Evolutionary conservation across 495 filamentous ascomycete genomes (phyloP).

Genomic region (Aspergillus biplanus): DNA sequence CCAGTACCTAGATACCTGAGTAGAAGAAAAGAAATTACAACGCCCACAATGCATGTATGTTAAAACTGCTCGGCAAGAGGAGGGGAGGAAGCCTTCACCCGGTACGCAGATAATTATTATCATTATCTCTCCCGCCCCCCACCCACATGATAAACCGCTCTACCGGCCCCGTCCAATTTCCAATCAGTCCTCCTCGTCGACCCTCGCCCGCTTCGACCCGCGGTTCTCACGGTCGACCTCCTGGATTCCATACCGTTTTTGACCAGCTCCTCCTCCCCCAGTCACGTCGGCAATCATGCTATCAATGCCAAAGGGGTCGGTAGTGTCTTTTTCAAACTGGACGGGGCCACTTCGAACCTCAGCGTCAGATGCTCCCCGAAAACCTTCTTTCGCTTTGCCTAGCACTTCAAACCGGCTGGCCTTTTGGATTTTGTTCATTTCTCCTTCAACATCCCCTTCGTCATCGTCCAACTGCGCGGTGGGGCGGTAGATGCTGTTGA

Average conservation of each 20-base stretch:
- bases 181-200: conserved; percentile 74
- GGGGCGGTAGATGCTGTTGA: conserved; percentile 92
- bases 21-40: conserved; percentile 8
- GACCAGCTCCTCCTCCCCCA: conserved; percentile 56
- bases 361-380: conserved; percentile 85
- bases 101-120: background rate
- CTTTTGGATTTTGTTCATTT: conserved; percentile 87
- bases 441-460: conserved; percentile 77
- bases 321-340: conserved; percentile 93
- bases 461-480: conserved; percentile 69
- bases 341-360: conserved; percentile 90
- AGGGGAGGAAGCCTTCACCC: background rate
- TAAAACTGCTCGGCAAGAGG: background rate
- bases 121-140: background rate
- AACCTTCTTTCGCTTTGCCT: conserved; percentile 82
- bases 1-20: conserved; percentile 7
- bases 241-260: conserved; percentile 85
- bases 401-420: conserved; percentile 82
- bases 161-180: background rate
- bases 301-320: conserved; percentile 91
- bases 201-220: conserved; percentile 73
- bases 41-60: conserved; percentile 19
- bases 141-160: background rate
- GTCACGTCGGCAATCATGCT: conserved; percentile 85
- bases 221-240: conserved; percentile 64